Evolutionary conservation across 2,329 filamentous ascomycete genomes (phyloP), one percentile per base, ranked within the genome.

Genomic region (Aureobasidium subglaciale): DNA sequence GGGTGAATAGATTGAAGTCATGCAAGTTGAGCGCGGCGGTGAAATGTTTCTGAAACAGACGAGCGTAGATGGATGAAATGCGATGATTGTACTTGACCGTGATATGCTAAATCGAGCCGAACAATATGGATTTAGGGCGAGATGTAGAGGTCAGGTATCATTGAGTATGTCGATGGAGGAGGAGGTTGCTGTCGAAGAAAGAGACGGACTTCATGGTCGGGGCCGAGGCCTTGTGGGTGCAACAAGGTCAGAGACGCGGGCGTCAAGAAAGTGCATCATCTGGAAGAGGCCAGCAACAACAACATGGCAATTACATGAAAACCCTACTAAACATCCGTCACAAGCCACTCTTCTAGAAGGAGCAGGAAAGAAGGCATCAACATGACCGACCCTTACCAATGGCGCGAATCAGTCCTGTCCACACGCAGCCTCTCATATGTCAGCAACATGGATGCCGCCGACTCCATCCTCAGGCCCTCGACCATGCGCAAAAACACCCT

Each of bases 391-490:
- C 56, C 59, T 10, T 59, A 58, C 42, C 56, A 59, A 38, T 56
- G 63, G 62, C 63, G 62, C 57, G 63, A 68, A 56, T 62, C 61
- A 16, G 67, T 68, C 43, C 61, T 68, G n/a, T 67, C 65, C 22
- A 68, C 67, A 4, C 65, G 67, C 58, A 65, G 64, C 7, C 63
- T 69, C 34, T 67, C 67, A 35, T 67, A 66, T 59, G 59, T 67
- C 55, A 65, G 60, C 59, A 65, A 62, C 52, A 56, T 57, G 20
- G 61, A 60, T 38, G 62, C 57, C 9, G 50, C 25, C 45, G 27
- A 42, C 2, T 32, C 18, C 24, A 20, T 24, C 25, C n/a, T 18
- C 42, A 24, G 37, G 16, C 34, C 34, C 20, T 50, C 56, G 5
- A 59, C 60, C 13, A 58, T 58, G 13, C 63, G 61, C 41, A 59